These are phyloP conservation scores for Gypsophila paniculata DNA, from an alignment of 179 eudicot species.

Conservation along the genomic window DNA sequence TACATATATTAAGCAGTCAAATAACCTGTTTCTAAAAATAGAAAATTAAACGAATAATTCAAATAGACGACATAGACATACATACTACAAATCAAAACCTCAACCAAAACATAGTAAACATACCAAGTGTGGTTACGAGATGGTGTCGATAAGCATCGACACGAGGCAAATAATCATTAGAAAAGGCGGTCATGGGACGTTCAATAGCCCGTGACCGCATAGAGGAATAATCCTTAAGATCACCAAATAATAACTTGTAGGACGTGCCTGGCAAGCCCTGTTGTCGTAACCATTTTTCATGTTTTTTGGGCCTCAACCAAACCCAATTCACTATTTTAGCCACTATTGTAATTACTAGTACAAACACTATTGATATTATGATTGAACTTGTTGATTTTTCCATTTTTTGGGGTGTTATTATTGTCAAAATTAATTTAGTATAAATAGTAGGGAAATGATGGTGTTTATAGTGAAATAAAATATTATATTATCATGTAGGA, in stretches of 20 bases:
- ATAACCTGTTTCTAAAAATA: neutral
- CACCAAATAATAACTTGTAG: conserved; percentile 45
- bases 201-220: conserved; percentile 32
- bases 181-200: conserved; percentile 31
- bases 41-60: neutral
- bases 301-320: conserved; percentile 51
- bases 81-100: too few relatives aligned
- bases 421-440: neutral
- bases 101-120: neutral
- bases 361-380: neutral
- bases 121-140: conserved; percentile 29
- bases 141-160: conserved; percentile 30
- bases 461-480: neutral
- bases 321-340: conserved; percentile 39
- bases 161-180: conserved; percentile 33
- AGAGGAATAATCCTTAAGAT: conserved; percentile 32
- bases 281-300: conserved; percentile 41
- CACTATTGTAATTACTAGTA: conserved; percentile 8
- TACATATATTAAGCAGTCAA: too few relatives aligned
- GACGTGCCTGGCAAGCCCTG: conserved; percentile 52
- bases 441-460: neutral
- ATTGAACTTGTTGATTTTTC: conserved; percentile 7
- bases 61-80: too few relatives aligned
- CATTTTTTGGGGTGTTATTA: neutral
- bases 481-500: neutral